Base-by-base conservation (phyloP, 495 filamentous ascomycete species). In the Xylaria longipes region DNA sequence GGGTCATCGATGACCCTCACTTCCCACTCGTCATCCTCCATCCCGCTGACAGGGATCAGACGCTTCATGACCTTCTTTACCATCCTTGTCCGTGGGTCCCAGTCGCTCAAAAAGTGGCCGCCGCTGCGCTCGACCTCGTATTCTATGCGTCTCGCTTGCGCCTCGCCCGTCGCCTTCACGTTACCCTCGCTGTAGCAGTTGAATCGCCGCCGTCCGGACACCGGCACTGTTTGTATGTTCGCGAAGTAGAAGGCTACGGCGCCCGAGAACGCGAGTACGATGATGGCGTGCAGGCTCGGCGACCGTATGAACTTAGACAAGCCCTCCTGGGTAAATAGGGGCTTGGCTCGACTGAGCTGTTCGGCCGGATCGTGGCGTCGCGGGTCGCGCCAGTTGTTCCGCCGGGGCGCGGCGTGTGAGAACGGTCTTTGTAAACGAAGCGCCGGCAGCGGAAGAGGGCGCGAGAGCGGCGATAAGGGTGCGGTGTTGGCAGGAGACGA, bases 151-250 rank as follows among this genome's bases (percentile, higher is more conserved):
- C 82, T 76, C 74, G 90, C 90, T 72, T 82, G 83, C 64, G 87
- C 75, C 31, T 84, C 76, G n/a, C 84, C 86, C 63, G 90, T 81
- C 20, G 82, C 74, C 31, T 84, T 79, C 73, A 95, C 91, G 1
- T 75, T 79, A n/a, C 81, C 74, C 27, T 86, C 79, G 41, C 86
- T 87, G 46, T 94, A 83, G 71, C 90, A 89, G 75, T 95, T 97
- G 84, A 98, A 98, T 48, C 95, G 89, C 63, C 87, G 87, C 25
- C 95, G 90, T 4, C 92, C 91, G 9, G 90, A 91, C 50, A 94
- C 90, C 56, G 94, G 94, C 17, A 97, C 94, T 11, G 85, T 88
- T 73, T 98, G 93, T 14, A 92, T 82, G 74, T 97, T 91, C 76
- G 83, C 85, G 57, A 92, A 80, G 80, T 95, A 95, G 77, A 95